Evolutionary conservation across 169 alveolate genomes (phyloP).

Genomic region (Ichthyophthirius multifiliis): DNA sequence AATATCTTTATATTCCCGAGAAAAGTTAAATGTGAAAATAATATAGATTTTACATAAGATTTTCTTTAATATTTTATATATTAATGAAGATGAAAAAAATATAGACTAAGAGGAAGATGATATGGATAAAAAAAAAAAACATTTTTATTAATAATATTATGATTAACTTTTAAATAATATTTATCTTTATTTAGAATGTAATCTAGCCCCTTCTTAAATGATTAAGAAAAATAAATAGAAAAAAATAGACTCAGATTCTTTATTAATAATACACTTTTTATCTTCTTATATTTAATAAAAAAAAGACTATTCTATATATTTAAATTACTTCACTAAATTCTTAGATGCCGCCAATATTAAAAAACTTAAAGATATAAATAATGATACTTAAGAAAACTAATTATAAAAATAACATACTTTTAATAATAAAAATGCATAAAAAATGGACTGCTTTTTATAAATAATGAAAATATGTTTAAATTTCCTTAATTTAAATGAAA

Average conservation of each 20-base stretch:
- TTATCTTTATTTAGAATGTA: not conserved
- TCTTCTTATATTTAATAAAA: not conserved
- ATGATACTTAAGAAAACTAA: too few relatives aligned
- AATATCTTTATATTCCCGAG: not conserved
- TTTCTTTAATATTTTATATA: not conserved
- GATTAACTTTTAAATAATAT: not conserved
- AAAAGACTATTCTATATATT: not conserved
- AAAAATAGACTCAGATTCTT: not conserved
- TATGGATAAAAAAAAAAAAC: not conserved
- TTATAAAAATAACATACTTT: too few relatives aligned
- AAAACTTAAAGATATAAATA: not conserved
- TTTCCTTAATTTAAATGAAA: not conserved
- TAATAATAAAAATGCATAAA: too few relatives aligned
- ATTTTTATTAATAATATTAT: not conserved
- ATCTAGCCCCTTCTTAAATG: conserved; percentile 1
- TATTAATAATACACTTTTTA: not conserved
- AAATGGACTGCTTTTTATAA: too few relatives aligned
- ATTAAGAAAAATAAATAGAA: not conserved
- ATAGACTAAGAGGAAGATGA: not conserved
- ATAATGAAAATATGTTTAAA: too few relatives aligned
- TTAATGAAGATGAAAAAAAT: not conserved
- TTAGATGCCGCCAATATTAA: not conserved
- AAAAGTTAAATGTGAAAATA: not conserved
- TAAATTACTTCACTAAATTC: not conserved
- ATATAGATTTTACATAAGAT: not conserved